Evolutionary conservation across 257 asterid species (phyloP).

Genomic region (Gynochthodes officinalis): DNA sequence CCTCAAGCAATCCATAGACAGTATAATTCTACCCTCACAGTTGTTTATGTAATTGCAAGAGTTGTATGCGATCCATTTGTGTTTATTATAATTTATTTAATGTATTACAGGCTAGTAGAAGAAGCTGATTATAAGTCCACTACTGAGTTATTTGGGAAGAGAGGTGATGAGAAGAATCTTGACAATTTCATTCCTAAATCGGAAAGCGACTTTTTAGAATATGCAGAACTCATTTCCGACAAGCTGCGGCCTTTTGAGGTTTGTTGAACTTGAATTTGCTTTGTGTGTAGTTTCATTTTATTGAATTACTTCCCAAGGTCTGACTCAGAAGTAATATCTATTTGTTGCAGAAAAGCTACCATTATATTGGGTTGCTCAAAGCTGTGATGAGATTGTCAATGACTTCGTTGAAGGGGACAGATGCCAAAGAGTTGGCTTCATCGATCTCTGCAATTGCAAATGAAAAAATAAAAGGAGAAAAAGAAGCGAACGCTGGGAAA

Average conservation of each 20-base stretch:
- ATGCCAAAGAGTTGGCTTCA: slow-evolving; percentile 89
- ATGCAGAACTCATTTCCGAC: slow-evolving; percentile 78
- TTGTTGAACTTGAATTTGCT: slow-evolving; percentile 14
- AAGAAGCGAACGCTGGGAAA: slow-evolving; percentile 85
- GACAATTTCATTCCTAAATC: slow-evolving; percentile 84
- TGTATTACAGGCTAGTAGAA: slow-evolving; percentile 70
- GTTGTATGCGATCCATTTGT: neutral
- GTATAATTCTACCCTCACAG: neutral
- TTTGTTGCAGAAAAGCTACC: slow-evolving; percentile 78
- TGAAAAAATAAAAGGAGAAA: slow-evolving; percentile 93
- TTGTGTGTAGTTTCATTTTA: neutral
- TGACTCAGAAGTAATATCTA: slow-evolving; percentile 10
- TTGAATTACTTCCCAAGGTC: neutral
- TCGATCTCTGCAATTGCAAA: slow-evolving; percentile 91
- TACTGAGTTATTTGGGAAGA: slow-evolving; percentile 73
- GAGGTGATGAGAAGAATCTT: slow-evolving; percentile 65
- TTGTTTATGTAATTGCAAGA: neutral
- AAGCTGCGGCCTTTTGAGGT: slow-evolving; percentile 88
- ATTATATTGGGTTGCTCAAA: slow-evolving; percentile 79
- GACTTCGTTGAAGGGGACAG: slow-evolving; percentile 79
- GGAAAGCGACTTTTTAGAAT: slow-evolving; percentile 77
- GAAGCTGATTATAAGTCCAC: slow-evolving; percentile 95
- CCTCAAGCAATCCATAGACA: neutral
- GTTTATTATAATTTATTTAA: neutral
- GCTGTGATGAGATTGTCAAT: slow-evolving; percentile 80